These are phyloP conservation scores for Eustoma russellianum DNA, from an alignment of 257 asterid genomes.

Conservation along the genomic window DNA sequence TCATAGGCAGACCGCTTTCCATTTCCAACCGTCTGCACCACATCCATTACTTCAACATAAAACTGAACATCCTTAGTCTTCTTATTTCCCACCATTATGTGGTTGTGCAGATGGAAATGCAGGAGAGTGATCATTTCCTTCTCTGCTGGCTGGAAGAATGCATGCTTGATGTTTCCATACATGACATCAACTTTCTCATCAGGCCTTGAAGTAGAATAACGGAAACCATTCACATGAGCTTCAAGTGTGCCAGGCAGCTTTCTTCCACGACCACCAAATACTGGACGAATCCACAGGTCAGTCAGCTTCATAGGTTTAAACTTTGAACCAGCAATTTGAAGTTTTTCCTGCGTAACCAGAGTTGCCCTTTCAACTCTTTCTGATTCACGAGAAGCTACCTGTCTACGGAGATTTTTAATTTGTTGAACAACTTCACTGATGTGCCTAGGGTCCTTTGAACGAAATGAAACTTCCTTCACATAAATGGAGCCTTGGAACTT, in stretches of 20 bases:
- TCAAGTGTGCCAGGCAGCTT: conserved; percentile 9
- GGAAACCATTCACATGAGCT: conserved; percentile 12
- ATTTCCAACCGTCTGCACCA: conserved; percentile 8
- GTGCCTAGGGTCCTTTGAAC: conserved; percentile 13
- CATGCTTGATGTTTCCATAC: conserved; percentile 11
- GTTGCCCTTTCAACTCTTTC: conserved; percentile 11
- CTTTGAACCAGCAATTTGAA: conserved; percentile 5
- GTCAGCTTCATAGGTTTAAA: conserved; percentile 11
- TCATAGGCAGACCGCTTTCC: conserved; percentile 13
- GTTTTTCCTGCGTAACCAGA: conserved; percentile 9
- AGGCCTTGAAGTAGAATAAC: conserved; percentile 11
- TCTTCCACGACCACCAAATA: conserved; percentile 15
- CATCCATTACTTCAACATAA: conserved; percentile 16
- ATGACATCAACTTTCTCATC: conserved; percentile 8
- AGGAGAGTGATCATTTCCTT: conserved; percentile 13
- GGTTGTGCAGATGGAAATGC: conserved; percentile 15
- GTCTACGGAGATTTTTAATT: conserved; percentile 11
- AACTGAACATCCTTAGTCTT: conserved; percentile 23
- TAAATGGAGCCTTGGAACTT: conserved; percentile 10
- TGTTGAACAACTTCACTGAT: conserved; percentile 12
- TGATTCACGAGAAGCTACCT: conserved; percentile 10
- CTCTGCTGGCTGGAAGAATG: conserved; percentile 16
- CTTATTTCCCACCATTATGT: conserved; percentile 16
- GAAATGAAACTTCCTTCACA: conserved; percentile 11
- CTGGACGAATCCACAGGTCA: conserved; percentile 11